Evolutionary conservation across 768 basidiomycete genomes (phyloP), one percentile per base, ranked within the genome.

Genomic region (Agrocybe chaxingu): DNA sequence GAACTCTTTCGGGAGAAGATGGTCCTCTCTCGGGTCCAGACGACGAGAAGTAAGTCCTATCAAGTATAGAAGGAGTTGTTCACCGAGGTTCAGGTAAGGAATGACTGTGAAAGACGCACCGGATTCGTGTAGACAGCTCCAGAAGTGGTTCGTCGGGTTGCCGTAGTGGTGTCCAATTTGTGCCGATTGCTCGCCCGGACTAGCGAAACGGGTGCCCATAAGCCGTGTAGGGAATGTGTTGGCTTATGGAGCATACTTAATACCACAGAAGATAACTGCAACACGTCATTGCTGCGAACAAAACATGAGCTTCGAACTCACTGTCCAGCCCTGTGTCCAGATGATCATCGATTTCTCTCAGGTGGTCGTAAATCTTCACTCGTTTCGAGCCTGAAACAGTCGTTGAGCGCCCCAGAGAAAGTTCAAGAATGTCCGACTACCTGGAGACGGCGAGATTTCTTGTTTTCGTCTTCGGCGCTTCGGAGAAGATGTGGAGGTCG

Each of bases 71-170:
- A 8, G 7, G 50, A 37, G 24, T 24, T 5, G 5, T 24, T 24
- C n/a, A 16, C 19, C 35, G 40, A n/a, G 8, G 13, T 12, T 39
- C 1, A 46, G 12, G 47, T 7, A 36, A 7, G 33, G 3, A 5
- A 46, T 7, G 41, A 29, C 3, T 24, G 24, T 24, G 19, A 34
- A 19, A n/a, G 19, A 56, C 62, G 31, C 55, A 81, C 89, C 85
- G 40, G 87, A 83, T 38, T 72, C 71, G 56, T 87, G 72, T 0
- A 94, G 71, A 52, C 87, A 87, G 39, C 67, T 70, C 87, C 87
- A 92, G 65, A 92, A 92, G 55, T 91, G 89, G 59, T 94, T 93
- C 2, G 83, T 84, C 0, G 83, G 84, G 59, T 87, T 81, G 1
- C 83, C 87, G 57, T 83, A 94, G 62, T 93, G 90, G 63, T 89